A percentile compares a stretch with the other conserved stretches of the same genome.
phyloP scores from a whole-genome alignment of 2,329 filamentous ascomycete species.

The Ophiostoma ulmi region DNA sequence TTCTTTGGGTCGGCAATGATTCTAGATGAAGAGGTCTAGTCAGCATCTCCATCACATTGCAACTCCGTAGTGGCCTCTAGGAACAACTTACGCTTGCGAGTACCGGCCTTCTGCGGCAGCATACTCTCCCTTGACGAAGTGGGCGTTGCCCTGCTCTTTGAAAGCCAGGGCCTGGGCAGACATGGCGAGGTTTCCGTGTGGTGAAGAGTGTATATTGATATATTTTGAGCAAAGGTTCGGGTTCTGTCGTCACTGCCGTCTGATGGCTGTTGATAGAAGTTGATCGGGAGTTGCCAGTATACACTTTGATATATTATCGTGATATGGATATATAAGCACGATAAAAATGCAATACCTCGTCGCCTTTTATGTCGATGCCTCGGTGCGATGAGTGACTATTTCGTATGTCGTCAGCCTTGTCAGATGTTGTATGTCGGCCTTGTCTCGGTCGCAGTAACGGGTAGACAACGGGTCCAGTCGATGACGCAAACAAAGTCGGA shows the following conservation, averaged over 20 bases:
- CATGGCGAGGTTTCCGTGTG: conserved; percentile 18
- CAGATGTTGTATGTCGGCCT: background rate
- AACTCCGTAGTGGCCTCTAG: background rate
- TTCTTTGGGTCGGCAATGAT: conserved; percentile 75
- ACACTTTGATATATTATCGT: background rate
- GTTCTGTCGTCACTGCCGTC: background rate
- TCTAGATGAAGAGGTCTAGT: conserved; percentile 42
- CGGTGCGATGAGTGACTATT: background rate
- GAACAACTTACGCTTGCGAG: conserved; percentile 59
- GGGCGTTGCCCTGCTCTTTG: conserved; percentile 58
- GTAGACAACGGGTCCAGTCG: background rate
- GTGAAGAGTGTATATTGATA: background rate
- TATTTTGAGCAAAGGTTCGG: background rate
- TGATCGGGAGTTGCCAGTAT: background rate
- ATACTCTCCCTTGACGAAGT: conserved; percentile 62
- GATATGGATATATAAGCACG: background rate
- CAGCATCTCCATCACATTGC: background rate
- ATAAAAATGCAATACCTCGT: background rate
- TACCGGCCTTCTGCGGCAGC: conserved; percentile 62
- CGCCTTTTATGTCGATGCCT: background rate
- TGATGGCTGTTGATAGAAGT: background rate
- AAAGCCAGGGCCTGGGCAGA: conserved; percentile 38
- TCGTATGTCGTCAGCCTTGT: background rate
- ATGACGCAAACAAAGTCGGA: background rate
- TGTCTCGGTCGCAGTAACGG: conserved; percentile 6